Percentiles rank a stretch among this genome's conserved stretches.
phyloP scores from a whole-genome alignment of 345 rosid genomes.

The Tarenaya hassleriana region DNA sequence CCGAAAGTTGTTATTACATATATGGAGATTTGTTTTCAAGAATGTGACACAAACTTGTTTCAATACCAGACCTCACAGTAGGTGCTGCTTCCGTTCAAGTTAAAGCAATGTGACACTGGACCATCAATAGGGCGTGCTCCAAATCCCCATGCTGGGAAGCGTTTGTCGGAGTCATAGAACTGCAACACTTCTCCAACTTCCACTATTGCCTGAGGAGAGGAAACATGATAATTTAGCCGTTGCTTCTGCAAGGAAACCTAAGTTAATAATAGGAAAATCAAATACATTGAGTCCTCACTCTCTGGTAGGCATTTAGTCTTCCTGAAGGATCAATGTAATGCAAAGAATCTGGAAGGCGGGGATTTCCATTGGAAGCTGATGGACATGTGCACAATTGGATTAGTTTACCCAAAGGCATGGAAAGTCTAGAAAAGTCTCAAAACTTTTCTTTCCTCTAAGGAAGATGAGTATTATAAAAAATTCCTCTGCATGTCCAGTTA shows the following conservation, averaged over 20 bases:
- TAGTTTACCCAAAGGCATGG: slow-evolving; percentile 7
- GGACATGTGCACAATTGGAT: slow-evolving; percentile 15
- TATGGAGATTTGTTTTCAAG: background rate
- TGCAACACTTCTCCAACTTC: slow-evolving; percentile 92
- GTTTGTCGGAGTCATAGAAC: slow-evolving; percentile 74
- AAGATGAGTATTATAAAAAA: no score
- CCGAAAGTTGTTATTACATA: slow-evolving; percentile 12
- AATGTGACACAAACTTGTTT: background rate
- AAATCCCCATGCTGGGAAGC: slow-evolving; percentile 95
- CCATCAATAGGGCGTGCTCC: slow-evolving; percentile 98
- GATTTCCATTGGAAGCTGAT: slow-evolving; percentile 91
- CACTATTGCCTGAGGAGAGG: slow-evolving; percentile 52
- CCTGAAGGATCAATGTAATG: slow-evolving; percentile 75
- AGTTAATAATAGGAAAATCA: background rate
- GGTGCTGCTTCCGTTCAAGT: slow-evolving; percentile 79
- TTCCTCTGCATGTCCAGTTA: no score
- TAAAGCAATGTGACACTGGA: slow-evolving; percentile 93
- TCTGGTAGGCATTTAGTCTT: slow-evolving; percentile 65
- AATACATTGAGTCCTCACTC: slow-evolving; percentile 33
- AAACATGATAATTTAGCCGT: slow-evolving; percentile 10
- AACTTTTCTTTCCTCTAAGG: background rate
- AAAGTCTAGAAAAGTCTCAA: background rate
- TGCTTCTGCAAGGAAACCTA: background rate
- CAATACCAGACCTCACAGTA: slow-evolving; percentile 54
- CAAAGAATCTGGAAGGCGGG: slow-evolving; percentile 84